Percentiles rank a stretch among this genome's conserved stretches.
These are phyloP conservation scores for Colletotrichum horii DNA, from an alignment of 2,329 filamentous ascomycete species.

Conservation along the genomic window DNA sequence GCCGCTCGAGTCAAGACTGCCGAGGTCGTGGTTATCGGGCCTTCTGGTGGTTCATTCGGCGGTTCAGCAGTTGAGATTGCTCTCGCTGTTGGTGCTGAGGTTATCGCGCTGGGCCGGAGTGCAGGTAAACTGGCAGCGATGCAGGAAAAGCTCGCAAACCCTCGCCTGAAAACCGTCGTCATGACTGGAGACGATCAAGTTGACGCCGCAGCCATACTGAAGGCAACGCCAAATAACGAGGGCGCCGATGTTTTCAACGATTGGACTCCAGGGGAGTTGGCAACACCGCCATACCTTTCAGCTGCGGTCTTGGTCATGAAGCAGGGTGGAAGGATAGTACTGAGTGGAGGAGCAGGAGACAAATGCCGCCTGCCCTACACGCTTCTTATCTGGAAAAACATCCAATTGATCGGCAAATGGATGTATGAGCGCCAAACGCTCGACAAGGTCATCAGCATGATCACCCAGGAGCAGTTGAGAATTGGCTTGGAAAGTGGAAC, in stretches of 20 bases:
- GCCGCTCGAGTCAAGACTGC: slow-evolving; percentile 48
- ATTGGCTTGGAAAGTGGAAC: slow-evolving; percentile 36
- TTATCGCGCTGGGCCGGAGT: slow-evolving; percentile 57
- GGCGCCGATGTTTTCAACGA: slow-evolving; percentile 50
- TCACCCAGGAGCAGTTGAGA: slow-evolving; percentile 40
- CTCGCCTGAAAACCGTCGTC: slow-evolving; percentile 38
- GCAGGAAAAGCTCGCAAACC: slow-evolving; percentile 27
- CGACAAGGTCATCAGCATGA: slow-evolving; percentile 39
- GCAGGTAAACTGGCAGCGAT: slow-evolving; percentile 30
- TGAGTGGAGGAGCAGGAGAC: slow-evolving; percentile 30
- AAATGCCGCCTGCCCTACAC: slow-evolving; percentile 35
- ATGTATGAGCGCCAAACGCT: slow-evolving; percentile 46
- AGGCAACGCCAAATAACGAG: slow-evolving; percentile 31
- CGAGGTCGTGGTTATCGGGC: slow-evolving; percentile 53
- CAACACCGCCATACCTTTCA: slow-evolving; percentile 42
- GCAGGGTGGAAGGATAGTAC: slow-evolving; percentile 25
- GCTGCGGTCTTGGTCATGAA: slow-evolving; percentile 29
- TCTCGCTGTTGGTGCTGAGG: slow-evolving; percentile 54
- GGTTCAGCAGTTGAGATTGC: slow-evolving; percentile 54
- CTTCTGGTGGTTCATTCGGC: slow-evolving; percentile 56
- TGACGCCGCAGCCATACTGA: slow-evolving; percentile 38
- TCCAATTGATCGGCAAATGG: slow-evolving; percentile 42
- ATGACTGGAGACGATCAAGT: slow-evolving; percentile 43
- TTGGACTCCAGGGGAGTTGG: slow-evolving; percentile 43
- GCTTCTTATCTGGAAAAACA: slow-evolving; percentile 35